phyloP scores from a whole-genome alignment of 1,139 yeast species.

The Sugiyamaella sp. region DNA sequence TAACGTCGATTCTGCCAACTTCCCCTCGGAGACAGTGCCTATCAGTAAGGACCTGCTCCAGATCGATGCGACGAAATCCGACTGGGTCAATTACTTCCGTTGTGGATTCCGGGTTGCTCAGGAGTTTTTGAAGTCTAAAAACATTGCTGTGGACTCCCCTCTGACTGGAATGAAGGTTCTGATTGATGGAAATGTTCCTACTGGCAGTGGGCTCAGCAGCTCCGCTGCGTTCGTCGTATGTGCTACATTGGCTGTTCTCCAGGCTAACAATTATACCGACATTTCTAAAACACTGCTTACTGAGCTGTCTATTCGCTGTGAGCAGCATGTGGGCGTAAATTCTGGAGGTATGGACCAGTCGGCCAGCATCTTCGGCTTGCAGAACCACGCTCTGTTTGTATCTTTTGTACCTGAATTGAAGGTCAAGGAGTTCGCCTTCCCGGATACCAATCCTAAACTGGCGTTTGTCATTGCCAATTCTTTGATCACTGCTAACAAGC shows the following conservation, averaged over 20 bases:
- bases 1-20: constrained; percentile 48
- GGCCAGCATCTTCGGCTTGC: constrained; percentile 70
- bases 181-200: constrained; percentile 69
- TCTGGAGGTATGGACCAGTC: constrained; percentile 83
- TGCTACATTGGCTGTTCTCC: constrained; percentile 60
- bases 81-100: constrained; percentile 71
- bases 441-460: constrained; percentile 50
- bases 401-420: constrained; percentile 62
- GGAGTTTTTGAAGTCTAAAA: constrained; percentile 46
- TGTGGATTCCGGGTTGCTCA: constrained; percentile 68
- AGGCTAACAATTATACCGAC: constrained; percentile 53
- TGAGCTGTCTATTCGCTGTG: constrained; percentile 65
- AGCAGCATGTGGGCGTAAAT: constrained; percentile 73
- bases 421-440: constrained; percentile 62
- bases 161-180: constrained; percentile 54
- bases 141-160: constrained; percentile 13
- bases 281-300: constrained; percentile 59
- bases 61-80: constrained; percentile 54
- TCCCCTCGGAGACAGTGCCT: constrained; percentile 47
- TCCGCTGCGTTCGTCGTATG: constrained; percentile 76
- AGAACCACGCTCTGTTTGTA: constrained; percentile 60
- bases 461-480: constrained; percentile 67
- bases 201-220: constrained; percentile 73
- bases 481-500: constrained; percentile 63
- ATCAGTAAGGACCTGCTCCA: constrained; percentile 48